These are phyloP conservation scores for Hymenoscyphus albidus DNA, from an alignment of 2,329 filamentous ascomycete genomes.

Conservation along the genomic window DNA sequence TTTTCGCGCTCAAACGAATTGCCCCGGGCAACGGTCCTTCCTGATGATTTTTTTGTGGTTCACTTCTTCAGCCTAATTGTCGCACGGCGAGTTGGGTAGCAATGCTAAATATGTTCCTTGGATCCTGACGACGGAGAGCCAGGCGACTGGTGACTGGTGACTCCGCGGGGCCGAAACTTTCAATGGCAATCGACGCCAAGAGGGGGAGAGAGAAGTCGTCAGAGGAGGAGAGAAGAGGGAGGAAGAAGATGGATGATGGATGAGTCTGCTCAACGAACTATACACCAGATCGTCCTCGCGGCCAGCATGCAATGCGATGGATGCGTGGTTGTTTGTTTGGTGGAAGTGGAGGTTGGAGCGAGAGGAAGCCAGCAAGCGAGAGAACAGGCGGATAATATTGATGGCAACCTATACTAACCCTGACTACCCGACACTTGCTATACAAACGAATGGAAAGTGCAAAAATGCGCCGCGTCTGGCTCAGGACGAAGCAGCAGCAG, in stretches of 20 bases:
- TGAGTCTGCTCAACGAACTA: neutral
- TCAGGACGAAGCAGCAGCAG: neutral
- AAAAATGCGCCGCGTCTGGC: neutral
- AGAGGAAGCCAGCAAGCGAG: neutral
- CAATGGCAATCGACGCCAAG: constrained; percentile 2
- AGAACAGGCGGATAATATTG: constrained; percentile 1
- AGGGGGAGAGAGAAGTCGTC: neutral
- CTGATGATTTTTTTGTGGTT: constrained; percentile 19
- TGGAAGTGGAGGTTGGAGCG: neutral
- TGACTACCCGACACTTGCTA: neutral
- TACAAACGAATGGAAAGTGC: neutral
- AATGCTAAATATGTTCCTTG: constrained; percentile 18
- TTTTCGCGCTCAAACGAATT: constrained; percentile 1
- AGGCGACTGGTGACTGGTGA: constrained; percentile 20
- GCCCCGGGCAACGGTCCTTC: neutral
- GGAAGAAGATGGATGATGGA: constrained; percentile 1
- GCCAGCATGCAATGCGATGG: neutral
- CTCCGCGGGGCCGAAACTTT: constrained; percentile 14
- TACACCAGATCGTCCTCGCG: no score
- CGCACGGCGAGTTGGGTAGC: constrained; percentile 28
- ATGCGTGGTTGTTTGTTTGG: neutral
- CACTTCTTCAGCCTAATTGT: constrained; percentile 30
- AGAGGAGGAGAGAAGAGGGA: constrained; percentile 10
- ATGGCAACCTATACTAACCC: neutral
- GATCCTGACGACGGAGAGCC: constrained; percentile 24